Conservation (phyloP, 192 early-diverging fungal species). For the Backusella sp. region DNA sequence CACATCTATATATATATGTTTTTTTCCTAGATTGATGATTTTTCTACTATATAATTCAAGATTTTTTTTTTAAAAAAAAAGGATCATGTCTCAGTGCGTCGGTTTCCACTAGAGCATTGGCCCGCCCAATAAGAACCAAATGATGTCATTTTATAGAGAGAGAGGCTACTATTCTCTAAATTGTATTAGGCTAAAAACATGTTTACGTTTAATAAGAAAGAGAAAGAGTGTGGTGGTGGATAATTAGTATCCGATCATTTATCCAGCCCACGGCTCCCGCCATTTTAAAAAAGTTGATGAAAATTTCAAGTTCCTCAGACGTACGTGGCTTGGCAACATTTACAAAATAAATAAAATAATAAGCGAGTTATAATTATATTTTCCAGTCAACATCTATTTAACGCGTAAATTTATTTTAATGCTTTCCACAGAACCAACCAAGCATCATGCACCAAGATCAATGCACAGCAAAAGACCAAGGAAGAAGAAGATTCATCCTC, state of each 20-base stretch:
- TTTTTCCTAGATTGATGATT: no score
- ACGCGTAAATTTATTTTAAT: not conserved
- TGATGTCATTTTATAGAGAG: not conserved
- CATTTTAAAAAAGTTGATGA: no score
- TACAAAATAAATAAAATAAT: not conserved
- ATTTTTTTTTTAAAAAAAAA: not conserved
- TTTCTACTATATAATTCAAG: no score
- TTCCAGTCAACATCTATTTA: not conserved
- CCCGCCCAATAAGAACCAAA: not conserved
- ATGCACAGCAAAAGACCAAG: not conserved
- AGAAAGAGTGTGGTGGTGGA: no score
- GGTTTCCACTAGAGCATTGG: not conserved
- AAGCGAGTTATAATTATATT: not conserved
- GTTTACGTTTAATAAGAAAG: no score
- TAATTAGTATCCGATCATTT: no score
- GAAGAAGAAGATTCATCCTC: conserved; percentile 8
- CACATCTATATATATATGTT: no score
- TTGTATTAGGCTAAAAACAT: no score
- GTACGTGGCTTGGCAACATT: not conserved
- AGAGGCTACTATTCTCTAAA: no score
- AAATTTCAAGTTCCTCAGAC: not conserved
- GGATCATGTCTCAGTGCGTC: not conserved
- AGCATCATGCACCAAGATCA: not conserved
- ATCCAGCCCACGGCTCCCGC: no score
- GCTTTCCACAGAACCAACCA: not conserved